Conservation (phyloP, 2,329 filamentous ascomycete species). For the Hypoxylon sp. region DNA sequence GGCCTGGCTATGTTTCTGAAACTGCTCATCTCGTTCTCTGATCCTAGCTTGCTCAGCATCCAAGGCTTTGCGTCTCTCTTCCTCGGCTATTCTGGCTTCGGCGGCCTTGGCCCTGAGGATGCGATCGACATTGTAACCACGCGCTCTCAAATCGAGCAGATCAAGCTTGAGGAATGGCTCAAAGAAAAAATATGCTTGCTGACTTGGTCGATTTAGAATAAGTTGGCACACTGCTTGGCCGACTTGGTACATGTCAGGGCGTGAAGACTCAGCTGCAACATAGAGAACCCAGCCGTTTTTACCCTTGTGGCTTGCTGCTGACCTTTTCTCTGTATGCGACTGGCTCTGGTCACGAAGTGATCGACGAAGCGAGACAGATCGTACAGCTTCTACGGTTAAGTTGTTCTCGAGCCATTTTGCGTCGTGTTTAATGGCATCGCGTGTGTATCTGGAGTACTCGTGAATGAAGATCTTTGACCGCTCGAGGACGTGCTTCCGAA, state of each 20-base stretch:
- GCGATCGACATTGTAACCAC: slow-evolving; percentile 96
- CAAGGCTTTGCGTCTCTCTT: slow-evolving; percentile 80
- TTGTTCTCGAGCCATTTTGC: slow-evolving; percentile 92
- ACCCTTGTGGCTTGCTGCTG: slow-evolving; percentile 74
- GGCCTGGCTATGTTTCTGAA: slow-evolving; percentile 63
- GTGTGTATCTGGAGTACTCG: slow-evolving; percentile 77
- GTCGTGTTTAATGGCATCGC: slow-evolving; percentile 87
- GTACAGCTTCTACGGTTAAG: slow-evolving; percentile 82
- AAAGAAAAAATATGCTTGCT: slow-evolving; percentile 90
- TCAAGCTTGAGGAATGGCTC: slow-evolving; percentile 92
- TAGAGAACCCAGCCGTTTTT: slow-evolving; percentile 77
- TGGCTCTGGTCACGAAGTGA: slow-evolving; percentile 80
- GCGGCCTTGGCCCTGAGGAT: slow-evolving; percentile 91
- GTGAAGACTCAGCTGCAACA: slow-evolving; percentile 73
- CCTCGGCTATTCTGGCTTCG: slow-evolving; percentile 89
- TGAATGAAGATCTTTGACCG: slow-evolving; percentile 91
- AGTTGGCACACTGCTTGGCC: slow-evolving; percentile 88
- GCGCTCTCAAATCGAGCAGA: slow-evolving; percentile 83
- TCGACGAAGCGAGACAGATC: slow-evolving; percentile 81
- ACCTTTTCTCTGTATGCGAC: slow-evolving; percentile 80
- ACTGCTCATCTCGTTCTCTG: slow-evolving; percentile 67
- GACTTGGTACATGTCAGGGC: slow-evolving; percentile 90
- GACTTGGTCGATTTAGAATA: slow-evolving; percentile 84
- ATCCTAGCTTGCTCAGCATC: slow-evolving; percentile 80
- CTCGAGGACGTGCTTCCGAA: slow-evolving; percentile 88